A percentile compares a stretch with the other conserved stretches of the same genome.
Conservation (phyloP, 768 basidiomycete species). For the Agrocybe praecox region DNA sequence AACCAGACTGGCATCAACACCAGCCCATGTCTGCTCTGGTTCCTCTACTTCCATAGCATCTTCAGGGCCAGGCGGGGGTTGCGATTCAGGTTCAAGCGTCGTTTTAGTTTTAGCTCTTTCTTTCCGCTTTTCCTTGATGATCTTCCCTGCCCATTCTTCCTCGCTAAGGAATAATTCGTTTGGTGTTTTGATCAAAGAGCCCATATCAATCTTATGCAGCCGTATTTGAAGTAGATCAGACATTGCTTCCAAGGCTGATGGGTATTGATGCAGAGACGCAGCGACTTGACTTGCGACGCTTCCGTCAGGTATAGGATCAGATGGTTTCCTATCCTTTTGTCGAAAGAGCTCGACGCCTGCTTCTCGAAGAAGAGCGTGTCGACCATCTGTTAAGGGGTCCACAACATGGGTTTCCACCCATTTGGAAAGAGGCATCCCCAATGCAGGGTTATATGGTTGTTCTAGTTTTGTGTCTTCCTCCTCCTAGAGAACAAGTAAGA, state of each 20-base stretch:
- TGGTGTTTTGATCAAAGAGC: constrained; percentile 45
- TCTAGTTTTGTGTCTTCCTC: constrained; percentile 4
- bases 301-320: constrained; percentile 7
- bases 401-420: constrained; percentile 48
- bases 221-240: constrained; percentile 42
- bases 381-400: constrained; percentile 48
- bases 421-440: constrained; percentile 40
- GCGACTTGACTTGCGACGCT: constrained; percentile 36
- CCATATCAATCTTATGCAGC: constrained; percentile 56
- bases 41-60: constrained; percentile 31
- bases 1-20: constrained; percentile 28
- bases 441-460: constrained; percentile 15
- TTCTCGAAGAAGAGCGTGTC: constrained; percentile 46
- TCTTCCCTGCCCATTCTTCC: constrained; percentile 53
- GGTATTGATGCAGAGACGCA: constrained; percentile 44
- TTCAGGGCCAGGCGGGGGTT: neutral
- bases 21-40: constrained; percentile 33
- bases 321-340: constrained; percentile 1
- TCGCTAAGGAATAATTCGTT: constrained; percentile 53
- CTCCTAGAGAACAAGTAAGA: constrained; percentile 1
- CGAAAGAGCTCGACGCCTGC: constrained; percentile 30
- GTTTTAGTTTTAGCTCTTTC: constrained; percentile 10
- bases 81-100: neutral
- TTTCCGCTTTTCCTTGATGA: constrained; percentile 33
- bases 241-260: constrained; percentile 41